These are phyloP conservation scores for Cetraspora pellucida DNA, from an alignment of 192 early-diverging fungal genomes.

Conservation along the genomic window DNA sequence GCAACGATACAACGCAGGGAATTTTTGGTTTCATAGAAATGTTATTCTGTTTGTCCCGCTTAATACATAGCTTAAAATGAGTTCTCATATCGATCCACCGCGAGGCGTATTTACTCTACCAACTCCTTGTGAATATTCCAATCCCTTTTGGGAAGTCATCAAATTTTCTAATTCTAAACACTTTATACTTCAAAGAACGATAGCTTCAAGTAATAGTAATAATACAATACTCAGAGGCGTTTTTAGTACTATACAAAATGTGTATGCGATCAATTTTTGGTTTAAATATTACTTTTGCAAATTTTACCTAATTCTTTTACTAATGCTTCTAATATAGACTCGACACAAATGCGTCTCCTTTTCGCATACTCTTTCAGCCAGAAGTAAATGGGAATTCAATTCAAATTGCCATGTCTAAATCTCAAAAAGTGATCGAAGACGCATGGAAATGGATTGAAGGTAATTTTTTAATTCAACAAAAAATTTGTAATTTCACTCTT, in stretches of 20 bases:
- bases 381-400: constrained; percentile 60
- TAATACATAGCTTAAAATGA: too few species aligned
- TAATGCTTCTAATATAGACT: constrained; percentile 52
- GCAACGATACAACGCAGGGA: too few species aligned
- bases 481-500: constrained; percentile 1
- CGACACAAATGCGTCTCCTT: constrained; percentile 91
- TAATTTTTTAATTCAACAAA: constrained; percentile 10
- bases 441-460: constrained; percentile 92
- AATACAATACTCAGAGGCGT: constrained; percentile 66
- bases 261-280: constrained; percentile 54
- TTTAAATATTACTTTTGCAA: background rate
- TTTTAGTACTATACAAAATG: constrained; percentile 91
- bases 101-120: constrained; percentile 58
- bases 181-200: constrained; percentile 74
- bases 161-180: constrained; percentile 49
- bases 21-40: too few species aligned
- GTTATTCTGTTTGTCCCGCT: too few species aligned
- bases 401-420: constrained; percentile 83
- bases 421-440: constrained; percentile 76
- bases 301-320: background rate
- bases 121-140: constrained; percentile 55
- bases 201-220: constrained; percentile 40
- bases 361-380: constrained; percentile 82
- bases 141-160: constrained; percentile 72
- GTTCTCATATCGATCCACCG: constrained; percentile 37